Conservation (phyloP, 2,329 filamentous ascomycete species). For the Arthrobotrys iridis region DNA sequence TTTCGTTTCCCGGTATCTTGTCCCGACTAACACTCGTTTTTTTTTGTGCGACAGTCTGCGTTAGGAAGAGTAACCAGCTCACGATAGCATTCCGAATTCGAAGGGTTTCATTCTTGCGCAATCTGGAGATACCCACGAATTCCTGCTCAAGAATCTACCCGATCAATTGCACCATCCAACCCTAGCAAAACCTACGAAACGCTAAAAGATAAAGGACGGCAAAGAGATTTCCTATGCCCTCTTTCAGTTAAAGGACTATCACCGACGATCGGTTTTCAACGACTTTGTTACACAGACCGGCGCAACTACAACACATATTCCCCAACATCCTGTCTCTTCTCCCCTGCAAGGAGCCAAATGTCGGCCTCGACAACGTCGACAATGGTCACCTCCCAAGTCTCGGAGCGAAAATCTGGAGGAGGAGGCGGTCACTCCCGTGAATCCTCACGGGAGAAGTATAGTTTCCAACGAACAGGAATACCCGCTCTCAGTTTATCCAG, state of each 20-base stretch:
- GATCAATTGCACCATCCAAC: background rate
- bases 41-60: too few relatives aligned
- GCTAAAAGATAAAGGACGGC: background rate
- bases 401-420: conserved; percentile 27
- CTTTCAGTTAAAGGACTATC: conserved; percentile 7
- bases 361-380: conserved; percentile 46
- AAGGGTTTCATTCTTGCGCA: conserved; percentile 35
- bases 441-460: conserved; percentile 34
- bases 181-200: conserved; percentile 4
- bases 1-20: background rate
- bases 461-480: conserved; percentile 5
- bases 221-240: background rate
- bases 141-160: conserved; percentile 24
- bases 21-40: conserved; percentile 18
- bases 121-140: conserved; percentile 40
- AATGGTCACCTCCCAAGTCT: conserved; percentile 42
- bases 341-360: conserved; percentile 4
- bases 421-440: conserved; percentile 52
- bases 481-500: background rate
- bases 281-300: conserved; percentile 6
- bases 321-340: background rate
- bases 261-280: conserved; percentile 2
- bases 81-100: conserved; percentile 17
- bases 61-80: conserved; percentile 36
- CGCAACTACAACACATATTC: background rate